Evolutionary conservation across 2,329 filamentous ascomycete species (phyloP), one percentile per base, ranked within the genome.

Genomic region (Verticillium klebahnii): DNA sequence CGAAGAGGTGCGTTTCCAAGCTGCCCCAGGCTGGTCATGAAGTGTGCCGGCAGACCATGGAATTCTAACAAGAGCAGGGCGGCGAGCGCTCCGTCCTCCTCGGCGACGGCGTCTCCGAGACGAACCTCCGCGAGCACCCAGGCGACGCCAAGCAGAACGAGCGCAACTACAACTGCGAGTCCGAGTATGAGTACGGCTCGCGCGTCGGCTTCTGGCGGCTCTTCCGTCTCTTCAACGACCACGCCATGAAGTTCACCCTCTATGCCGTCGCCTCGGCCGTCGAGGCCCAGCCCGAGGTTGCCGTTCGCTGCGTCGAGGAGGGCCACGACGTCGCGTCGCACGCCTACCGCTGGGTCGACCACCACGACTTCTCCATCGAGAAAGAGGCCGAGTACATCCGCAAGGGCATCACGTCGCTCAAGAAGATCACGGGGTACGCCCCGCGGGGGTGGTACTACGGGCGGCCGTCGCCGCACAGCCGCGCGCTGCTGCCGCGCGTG

Each of bases 381-480:
- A 73, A 77, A 57, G 80, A 82, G 63, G 80, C 79, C 63, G 72
- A 78, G 58, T 78, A 80, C 62, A 78, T 83, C 63, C 75, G 74
- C 40, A 75, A 78, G 64, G 75, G 70, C 25, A 76, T 81, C 59
- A 69, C 73, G 17, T 68, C 72, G 32, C 66, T 82, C 37, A 78
- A 81, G 66, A 64, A 68, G 23, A 71, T 80, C 9, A 75, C 75
- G 4, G 81, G 81, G 1, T 77, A 79, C 61, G 77, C 77, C 11
- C 81, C 81, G 0, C 72, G 74, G 25, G 81, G 81, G 0, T 81
- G 79, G 73, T 84, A 82, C 71, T 81, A 81, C 60, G 81, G 81
- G 0, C 73, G 80, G 0, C 70, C 70, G 3, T 78, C 75, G 8
- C 77, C 79, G 1, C 77, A 81, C 52, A 79, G 76, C 9, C 71